Conservation (phyloP, 306 rosid genomes). For the Boehmeria nivea region DNA sequence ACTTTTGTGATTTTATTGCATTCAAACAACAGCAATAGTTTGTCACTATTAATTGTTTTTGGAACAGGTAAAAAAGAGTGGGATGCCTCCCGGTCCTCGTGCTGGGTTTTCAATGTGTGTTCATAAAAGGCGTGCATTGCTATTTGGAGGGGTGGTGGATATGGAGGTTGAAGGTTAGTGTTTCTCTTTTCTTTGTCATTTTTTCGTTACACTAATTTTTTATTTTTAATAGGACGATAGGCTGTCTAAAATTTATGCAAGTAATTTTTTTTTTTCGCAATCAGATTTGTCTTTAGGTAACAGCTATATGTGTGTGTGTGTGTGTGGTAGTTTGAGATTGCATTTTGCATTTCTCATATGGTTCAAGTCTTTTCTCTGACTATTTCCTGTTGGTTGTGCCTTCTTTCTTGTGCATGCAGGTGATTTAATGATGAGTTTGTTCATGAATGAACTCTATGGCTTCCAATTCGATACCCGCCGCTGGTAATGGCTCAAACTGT, state of each 20-base stretch:
- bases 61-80: slow-evolving; percentile 82
- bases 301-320: too few relatives aligned
- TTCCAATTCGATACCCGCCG: slow-evolving; percentile 81
- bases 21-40: not conserved
- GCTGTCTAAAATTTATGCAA: not conserved
- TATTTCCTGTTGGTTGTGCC: slow-evolving; percentile 18
- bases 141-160: slow-evolving; percentile 97
- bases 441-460: slow-evolving; percentile 90
- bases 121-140: slow-evolving; percentile 84
- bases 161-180: slow-evolving; percentile 83
- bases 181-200: not conserved
- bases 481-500: slow-evolving; percentile 44
- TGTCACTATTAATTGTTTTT: slow-evolving; percentile 11
- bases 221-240: not conserved
- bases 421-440: slow-evolving; percentile 90
- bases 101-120: slow-evolving; percentile 97
- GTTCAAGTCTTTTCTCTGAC: not conserved
- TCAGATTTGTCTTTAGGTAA: not conserved
- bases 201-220: not conserved
- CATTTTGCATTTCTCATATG: slow-evolving; percentile 3
- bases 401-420: slow-evolving; percentile 45
- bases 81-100: slow-evolving; percentile 99
- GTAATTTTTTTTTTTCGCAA: not conserved
- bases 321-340: not conserved
- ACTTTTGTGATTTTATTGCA: not conserved